Base-by-base conservation (phyloP, 75 land plant genomes). In the Azolla pinnata region DNA sequence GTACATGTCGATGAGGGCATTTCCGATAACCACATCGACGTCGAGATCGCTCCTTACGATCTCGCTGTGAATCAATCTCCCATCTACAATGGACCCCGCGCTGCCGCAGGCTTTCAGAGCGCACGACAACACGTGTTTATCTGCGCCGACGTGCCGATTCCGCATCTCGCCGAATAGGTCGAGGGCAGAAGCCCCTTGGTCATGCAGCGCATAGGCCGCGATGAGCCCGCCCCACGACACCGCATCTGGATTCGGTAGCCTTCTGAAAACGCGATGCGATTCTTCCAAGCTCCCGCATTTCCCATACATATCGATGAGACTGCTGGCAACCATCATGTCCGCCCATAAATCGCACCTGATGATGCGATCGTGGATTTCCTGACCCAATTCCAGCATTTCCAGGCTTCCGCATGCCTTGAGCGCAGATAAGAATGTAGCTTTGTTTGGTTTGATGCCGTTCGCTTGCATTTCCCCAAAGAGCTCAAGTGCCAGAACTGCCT, bases 151-250 rank as follows among this genome's bases (percentile, higher is more conserved):
- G 21, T 2, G 17, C 14, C 21, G n/a, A 46, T n/a, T 35, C 56
- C 75, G 81, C 79, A 84, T 80, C 58, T 80, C 63, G 27, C 20
- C 61, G 30, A 84, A 53, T 59, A 80, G 19, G 31, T 35, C 20
- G 21, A 84, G 63, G 35, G 87, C 87, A 28, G 69, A 60, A 29
- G 27, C 30, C 51, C 67, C 56, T 10, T 20, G 44, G 0, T 71
- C 80, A 62, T 64, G 61, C 25, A 70, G 29, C 30, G 65, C 73
- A 67, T 80, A 74, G 34, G 69, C 87, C 18, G 87, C 57, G 17
- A 68, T 68, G 44, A 62, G 62, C 12, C 54, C 52, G 40, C 44
- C 63, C 71, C 71, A 68, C 29, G 51, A 80, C 23, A 67, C 63
- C 10, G 44, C 50, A 69, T 75, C 77, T 32, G 78, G 71, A 17